phyloP scores from a whole-genome alignment of 2,329 filamentous ascomycete species.

The Ophiostoma triangulosporum region DNA sequence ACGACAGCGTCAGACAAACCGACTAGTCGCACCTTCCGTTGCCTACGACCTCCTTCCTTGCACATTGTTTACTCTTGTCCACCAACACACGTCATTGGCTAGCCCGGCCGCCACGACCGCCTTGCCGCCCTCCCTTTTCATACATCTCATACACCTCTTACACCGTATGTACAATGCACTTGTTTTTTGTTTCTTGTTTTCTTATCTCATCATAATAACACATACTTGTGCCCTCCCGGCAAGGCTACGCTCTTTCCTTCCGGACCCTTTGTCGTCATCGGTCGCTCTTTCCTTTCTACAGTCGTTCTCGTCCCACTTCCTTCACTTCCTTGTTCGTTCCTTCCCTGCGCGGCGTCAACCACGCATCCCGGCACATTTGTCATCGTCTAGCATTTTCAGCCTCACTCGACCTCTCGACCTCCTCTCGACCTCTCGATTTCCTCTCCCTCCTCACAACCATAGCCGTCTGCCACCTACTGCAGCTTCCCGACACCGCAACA shows the following conservation, averaged over 20 bases:
- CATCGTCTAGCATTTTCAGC: too few relatives aligned
- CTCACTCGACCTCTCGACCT: too few relatives aligned
- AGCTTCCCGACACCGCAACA: too few relatives aligned
- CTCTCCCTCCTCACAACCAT: too few relatives aligned
- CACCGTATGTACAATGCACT: constrained; percentile 3
- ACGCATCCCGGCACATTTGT: neutral
- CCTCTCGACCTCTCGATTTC: too few relatives aligned
- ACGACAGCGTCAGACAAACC: neutral
- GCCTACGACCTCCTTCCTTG: neutral
- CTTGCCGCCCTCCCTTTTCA: neutral
- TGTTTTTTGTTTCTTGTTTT: constrained; percentile 3
- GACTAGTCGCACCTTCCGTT: neutral
- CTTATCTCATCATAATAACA: neutral
- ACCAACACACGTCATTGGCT: constrained; percentile 12
- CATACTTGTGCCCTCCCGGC: neutral
- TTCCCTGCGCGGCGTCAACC: too few relatives aligned
- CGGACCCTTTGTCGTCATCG: neutral
- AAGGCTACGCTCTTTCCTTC: neutral
- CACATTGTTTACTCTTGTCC: constrained; percentile 14
- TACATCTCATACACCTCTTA: neutral
- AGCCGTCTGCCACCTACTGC: too few relatives aligned
- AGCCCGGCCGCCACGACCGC: neutral
- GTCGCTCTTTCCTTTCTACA: neutral
- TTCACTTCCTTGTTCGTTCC: too few relatives aligned
- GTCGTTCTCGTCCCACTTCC: neutral